Conservation (phyloP, 805 yeast species). For the Metschnikowia vanudenii region DNA sequence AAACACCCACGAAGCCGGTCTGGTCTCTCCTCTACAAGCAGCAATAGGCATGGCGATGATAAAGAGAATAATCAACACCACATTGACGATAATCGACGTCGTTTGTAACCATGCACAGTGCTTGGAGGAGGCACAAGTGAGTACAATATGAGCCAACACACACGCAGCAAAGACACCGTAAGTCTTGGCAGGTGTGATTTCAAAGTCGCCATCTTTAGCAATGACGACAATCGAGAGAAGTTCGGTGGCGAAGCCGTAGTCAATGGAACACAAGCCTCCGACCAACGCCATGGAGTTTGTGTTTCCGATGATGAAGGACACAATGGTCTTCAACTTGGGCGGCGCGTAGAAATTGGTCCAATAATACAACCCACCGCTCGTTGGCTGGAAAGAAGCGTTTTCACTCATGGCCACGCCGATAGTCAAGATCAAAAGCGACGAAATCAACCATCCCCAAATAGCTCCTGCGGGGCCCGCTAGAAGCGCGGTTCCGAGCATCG, state of each 20-base stretch:
- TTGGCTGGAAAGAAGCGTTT: conserved; percentile 67
- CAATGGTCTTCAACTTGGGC: conserved; percentile 21
- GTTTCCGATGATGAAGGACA: conserved; percentile 53
- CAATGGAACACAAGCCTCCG: conserved; percentile 65
- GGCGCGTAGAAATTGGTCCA: conserved; percentile 70
- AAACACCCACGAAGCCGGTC: conserved; percentile 54
- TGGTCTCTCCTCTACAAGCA: conserved; percentile 37
- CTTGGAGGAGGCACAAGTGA: conserved; percentile 57
- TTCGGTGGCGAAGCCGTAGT: conserved; percentile 65
- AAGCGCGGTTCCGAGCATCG: conserved; percentile 52
- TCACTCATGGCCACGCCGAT: conserved; percentile 67
- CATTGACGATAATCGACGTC: conserved; percentile 54
- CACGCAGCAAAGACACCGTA: conserved; percentile 70
- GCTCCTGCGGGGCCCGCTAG: conserved; percentile 64
- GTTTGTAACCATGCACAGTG: conserved; percentile 59
- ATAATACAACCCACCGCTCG: conserved; percentile 72
- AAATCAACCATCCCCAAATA: conserved; percentile 72
- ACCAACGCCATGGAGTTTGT: conserved; percentile 66
- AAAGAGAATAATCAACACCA: conserved; percentile 50
- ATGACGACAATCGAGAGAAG: conserved; percentile 57
- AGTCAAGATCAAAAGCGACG: conserved; percentile 52
- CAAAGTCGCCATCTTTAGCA: conserved; percentile 53
- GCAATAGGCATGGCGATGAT: conserved; percentile 68
- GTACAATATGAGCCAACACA: conserved; percentile 47
- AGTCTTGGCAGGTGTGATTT: conserved; percentile 49